A percentile compares a stretch with the other conserved stretches of the same genome.
phyloP scores from a whole-genome alignment of 2,329 filamentous ascomycete species.

The Aaosphaeria pasadenensis region DNA sequence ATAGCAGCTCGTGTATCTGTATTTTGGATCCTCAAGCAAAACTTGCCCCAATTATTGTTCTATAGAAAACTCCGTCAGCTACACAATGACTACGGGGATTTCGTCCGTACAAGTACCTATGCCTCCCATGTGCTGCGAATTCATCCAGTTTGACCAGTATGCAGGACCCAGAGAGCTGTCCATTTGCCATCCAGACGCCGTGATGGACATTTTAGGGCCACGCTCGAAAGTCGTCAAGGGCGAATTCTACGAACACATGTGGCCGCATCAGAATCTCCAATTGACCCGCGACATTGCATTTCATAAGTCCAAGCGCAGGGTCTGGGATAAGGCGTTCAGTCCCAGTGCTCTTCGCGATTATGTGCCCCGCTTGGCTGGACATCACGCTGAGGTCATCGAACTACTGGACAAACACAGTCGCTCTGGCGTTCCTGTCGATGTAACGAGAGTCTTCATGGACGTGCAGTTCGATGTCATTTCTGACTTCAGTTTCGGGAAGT shows the following conservation, averaged over 20 bases:
- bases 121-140: neutral
- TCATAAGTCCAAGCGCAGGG: slow-evolving; percentile 9
- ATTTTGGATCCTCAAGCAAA: slow-evolving; percentile 8
- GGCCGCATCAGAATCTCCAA: slow-evolving; percentile 1
- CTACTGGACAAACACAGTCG: neutral
- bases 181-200: slow-evolving; percentile 6
- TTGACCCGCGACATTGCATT: slow-evolving; percentile 6
- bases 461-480: slow-evolving; percentile 46
- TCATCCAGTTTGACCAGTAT: neutral
- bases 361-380: neutral
- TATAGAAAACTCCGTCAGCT: slow-evolving; percentile 13
- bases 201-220: slow-evolving; percentile 4
- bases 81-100: slow-evolving; percentile 27
- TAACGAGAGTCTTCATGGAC: slow-evolving; percentile 15
- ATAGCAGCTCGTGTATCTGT: slow-evolving; percentile 1
- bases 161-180: slow-evolving; percentile 15
- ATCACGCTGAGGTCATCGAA: neutral
- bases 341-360: neutral
- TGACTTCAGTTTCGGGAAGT: slow-evolving; percentile 34
- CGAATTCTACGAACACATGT: slow-evolving; percentile 7
- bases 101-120: slow-evolving; percentile 10
- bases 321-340: slow-evolving; percentile 9
- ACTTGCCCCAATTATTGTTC: slow-evolving; percentile 7
- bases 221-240: slow-evolving; percentile 8
- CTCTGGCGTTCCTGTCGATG: slow-evolving; percentile 2